Conservation (phyloP, 2,329 filamentous ascomycete species). For the Cladobotryum protrusum region DNA sequence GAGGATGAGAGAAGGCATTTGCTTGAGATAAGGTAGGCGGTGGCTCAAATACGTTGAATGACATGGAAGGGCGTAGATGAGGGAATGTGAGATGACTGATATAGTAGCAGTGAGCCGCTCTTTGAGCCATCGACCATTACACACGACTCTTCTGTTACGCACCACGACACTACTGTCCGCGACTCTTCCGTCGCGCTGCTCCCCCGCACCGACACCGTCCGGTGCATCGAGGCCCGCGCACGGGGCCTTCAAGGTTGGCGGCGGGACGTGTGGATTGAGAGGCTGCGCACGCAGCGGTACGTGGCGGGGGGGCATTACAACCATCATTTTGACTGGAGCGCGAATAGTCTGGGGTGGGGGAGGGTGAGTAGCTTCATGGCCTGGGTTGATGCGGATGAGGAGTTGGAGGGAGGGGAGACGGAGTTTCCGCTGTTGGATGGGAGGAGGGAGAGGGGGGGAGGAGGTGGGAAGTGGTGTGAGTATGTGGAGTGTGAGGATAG, state of each 20-base stretch:
- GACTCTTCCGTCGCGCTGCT: constrained; percentile 48
- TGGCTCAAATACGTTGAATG: too few species aligned
- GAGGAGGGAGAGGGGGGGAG: constrained; percentile 18
- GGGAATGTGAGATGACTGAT: not conserved
- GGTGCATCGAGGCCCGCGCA: constrained; percentile 43
- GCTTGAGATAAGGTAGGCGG: constrained; percentile 44
- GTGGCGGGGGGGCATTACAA: constrained; percentile 41
- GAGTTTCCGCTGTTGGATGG: constrained; percentile 41
- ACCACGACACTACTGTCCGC: constrained; percentile 38
- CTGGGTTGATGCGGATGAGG: constrained; percentile 38
- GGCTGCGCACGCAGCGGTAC: constrained; percentile 47
- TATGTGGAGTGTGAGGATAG: constrained; percentile 40
- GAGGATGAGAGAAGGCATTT: constrained; percentile 39
- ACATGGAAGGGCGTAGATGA: too few species aligned
- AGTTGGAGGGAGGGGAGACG: constrained; percentile 41
- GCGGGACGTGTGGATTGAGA: constrained; percentile 47
- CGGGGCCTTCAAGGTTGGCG: constrained; percentile 47
- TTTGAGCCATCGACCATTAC: constrained; percentile 47
- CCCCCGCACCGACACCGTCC: constrained; percentile 38
- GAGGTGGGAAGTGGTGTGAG: constrained; percentile 38
- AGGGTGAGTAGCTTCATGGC: constrained; percentile 50
- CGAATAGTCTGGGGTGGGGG: constrained; percentile 37
- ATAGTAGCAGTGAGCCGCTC: constrained; percentile 33
- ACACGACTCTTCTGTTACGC: constrained; percentile 36
- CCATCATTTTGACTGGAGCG: constrained; percentile 51